Base-by-base conservation (phyloP, 2,329 filamentous ascomycete species). In the Botrytis sinoallii region DNA sequence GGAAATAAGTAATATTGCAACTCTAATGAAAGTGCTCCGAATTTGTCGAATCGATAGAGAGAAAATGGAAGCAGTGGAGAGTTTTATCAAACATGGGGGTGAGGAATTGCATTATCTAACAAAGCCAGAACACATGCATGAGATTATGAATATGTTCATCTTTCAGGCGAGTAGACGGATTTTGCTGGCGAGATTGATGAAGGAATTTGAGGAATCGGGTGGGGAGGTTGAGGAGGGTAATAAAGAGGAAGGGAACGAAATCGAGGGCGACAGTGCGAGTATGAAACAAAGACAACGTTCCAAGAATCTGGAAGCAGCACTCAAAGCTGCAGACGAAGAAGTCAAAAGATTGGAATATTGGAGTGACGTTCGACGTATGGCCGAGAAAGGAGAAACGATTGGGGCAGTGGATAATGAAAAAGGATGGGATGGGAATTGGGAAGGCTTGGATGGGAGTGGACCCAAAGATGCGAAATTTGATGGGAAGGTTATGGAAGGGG, bases 101-200 rank as follows among this genome's bases (percentile, higher is more conserved):
- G 90, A 92, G 38, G 94, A 98, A 78, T 84, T 98, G 42, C 86
- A 87, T 71, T 92, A 94, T 75, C 85, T 99, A 87, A 92, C 73
- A 35, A 74, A 79, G 87, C 92, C 72, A n/a, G 75, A 79, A 35
- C 86, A 91, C 81, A 95, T 97, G 87, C 91, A 93, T 72, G 90
- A 94, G 63, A 92, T 97, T 77, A 95, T 97, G 94, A 86, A 89
- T 0, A 86, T 92, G 74, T 93, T 98, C 79, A 86, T 99, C 32
- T 99, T 97, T 81, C 95, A 98, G 82, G 91, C 91, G 29, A 97
- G 95, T 3, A 89, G 95, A 38, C 89, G 91, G 75, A 89, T 94
- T 73, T 86, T 98, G 6, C 85, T 98, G 25, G 86, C 89, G 29
- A 88, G 90, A 69, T 84, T 99, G 65, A 90, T 90, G 78, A 84